These are phyloP conservation scores for Hyaloperonospora brassicae DNA, from an alignment of 352 stramenopile species.

Conservation along the genomic window DNA sequence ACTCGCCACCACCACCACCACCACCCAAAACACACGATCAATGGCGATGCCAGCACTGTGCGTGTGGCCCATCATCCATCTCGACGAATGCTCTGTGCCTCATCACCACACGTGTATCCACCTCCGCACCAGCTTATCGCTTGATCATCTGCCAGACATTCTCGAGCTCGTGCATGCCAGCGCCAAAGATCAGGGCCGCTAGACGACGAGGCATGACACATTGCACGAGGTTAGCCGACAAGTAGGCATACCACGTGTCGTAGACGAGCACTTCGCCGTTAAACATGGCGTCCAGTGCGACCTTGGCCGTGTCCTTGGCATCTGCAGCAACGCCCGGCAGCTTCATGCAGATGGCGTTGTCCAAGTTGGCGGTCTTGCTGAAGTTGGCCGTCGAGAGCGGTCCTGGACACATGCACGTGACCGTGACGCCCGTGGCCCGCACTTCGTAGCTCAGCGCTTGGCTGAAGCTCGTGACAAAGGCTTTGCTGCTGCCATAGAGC, in stretches of 20 bases:
- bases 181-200: conserved; percentile 18
- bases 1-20: background rate
- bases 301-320: conserved; percentile 45
- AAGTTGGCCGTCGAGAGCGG: conserved; percentile 64
- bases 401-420: conserved; percentile 73
- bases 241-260: conserved; percentile 42
- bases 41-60: background rate
- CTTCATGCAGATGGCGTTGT: conserved; percentile 34
- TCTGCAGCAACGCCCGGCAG: conserved; percentile 30
- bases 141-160: conserved; percentile 33
- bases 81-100: background rate
- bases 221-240: conserved; percentile 23
- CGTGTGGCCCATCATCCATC: background rate
- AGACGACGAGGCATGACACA: conserved; percentile 27
- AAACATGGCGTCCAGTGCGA: conserved; percentile 53
- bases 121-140: conserved; percentile 17
- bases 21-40: background rate
- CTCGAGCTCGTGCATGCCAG: conserved; percentile 30
- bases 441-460: conserved; percentile 79
- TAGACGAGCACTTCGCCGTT: conserved; percentile 44
- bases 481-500: conserved; percentile 76
- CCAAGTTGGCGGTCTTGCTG: conserved; percentile 27
- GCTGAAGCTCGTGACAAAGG: conserved; percentile 65
- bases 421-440: conserved; percentile 57
- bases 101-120: background rate